Base-by-base conservation (phyloP, 495 filamentous ascomycete species). In the Penicillium daleae region DNA sequence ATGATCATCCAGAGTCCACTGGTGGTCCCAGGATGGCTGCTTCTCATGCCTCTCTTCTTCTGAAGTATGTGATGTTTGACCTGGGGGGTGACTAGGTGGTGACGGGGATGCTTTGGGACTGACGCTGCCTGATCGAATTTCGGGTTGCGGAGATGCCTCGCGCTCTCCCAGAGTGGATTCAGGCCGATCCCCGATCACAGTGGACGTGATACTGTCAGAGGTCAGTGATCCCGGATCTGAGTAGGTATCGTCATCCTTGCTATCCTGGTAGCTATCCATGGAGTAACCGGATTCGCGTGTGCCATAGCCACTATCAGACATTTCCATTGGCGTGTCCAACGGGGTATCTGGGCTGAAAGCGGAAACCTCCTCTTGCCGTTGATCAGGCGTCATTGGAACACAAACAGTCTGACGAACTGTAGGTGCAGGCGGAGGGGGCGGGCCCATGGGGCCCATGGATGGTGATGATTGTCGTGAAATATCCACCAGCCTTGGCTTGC, bases 301-400 rank as follows among this genome's bases (percentile, higher is more conserved):
- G 2, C 63, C 72, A 61, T 78, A 79, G 0, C 76, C 77, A 56
- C 73, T 78, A 33, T 81, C 76, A 9, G 75, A 75, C 62, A 75
- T 71, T 22, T 79, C 71, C 2, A 76, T 54, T 12, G 78, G 78
- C 1, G 78, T 80, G 33, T 78, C 72, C 1, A 76, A 56, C 7
- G 78, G 78, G 0, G 78, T 81, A 33, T 81, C 78, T 27, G 78
- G 78, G 37, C 78, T 81, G 50, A 81, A 81, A 15, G 76, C 78
- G 17, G 78, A 81, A 31, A 81, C 68, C 59, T 81, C 78, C 26
- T 76, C 74, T 32, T 76, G 73, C 6, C 68, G 67, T 26, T 75
- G 75, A 60, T 80, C 76, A 8, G 78, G 77, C 0, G 78, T 81
- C 24, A 72, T 75, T 44, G 66, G 66, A 13, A 65, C 32, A 4